phyloP scores from a whole-genome alignment of 495 filamentous ascomycete species.

The Aspergillus nanangensis region DNA sequence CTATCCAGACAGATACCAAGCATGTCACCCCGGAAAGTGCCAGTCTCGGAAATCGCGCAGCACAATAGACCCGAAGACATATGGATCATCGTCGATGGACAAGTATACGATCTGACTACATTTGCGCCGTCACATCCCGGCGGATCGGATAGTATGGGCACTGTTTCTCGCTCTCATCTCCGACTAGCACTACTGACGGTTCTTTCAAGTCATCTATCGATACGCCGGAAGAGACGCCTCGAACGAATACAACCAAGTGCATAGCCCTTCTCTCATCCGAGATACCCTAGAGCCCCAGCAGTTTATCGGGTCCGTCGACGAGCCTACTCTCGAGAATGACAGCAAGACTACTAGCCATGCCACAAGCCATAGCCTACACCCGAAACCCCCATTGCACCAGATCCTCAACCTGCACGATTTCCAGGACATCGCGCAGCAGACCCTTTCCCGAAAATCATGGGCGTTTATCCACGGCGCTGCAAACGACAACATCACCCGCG shows the following conservation, averaged over 20 bases:
- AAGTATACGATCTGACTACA: constrained; percentile 80
- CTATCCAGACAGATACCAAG: too few species aligned
- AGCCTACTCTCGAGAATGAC: too few species aligned
- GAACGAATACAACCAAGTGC: constrained; percentile 50
- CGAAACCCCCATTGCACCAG: constrained; percentile 52
- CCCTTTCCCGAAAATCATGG: constrained; percentile 60
- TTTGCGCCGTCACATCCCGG: constrained; percentile 60
- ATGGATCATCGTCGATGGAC: constrained; percentile 80
- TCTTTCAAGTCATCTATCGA: constrained; percentile 2
- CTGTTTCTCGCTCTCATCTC: too few species aligned
- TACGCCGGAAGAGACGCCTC: constrained; percentile 62
- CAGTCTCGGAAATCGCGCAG: not conserved
- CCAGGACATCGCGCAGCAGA: constrained; percentile 49
- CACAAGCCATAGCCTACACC: too few species aligned
- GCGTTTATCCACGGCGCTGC: constrained; percentile 72
- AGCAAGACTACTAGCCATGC: too few species aligned
- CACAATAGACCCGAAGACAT: constrained; percentile 51
- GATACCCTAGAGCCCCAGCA: too few species aligned
- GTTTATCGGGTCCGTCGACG: not conserved
- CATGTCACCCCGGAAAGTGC: constrained; percentile 26
- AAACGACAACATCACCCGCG: constrained; percentile 58
- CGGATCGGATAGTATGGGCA: constrained; percentile 45
- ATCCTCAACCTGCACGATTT: constrained; percentile 66
- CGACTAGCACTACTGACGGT: too few species aligned
- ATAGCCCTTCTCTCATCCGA: constrained; percentile 35